These are phyloP conservation scores for cucumber (Cucumis sativus) DNA, from an alignment of 306 rosid genomes.

Conservation along the genomic window DNA sequence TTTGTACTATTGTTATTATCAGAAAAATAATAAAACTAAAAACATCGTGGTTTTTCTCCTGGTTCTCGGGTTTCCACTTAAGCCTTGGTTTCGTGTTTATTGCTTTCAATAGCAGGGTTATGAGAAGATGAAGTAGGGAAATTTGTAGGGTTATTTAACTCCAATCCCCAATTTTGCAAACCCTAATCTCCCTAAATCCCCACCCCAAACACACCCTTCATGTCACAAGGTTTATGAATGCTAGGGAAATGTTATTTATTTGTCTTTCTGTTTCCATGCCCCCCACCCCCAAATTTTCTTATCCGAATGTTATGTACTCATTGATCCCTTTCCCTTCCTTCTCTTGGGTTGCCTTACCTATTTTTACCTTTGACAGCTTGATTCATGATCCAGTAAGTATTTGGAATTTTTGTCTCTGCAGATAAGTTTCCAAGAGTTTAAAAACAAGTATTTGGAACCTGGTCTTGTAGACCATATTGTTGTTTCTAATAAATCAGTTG, in stretches of 20 bases:
- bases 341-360: background rate
- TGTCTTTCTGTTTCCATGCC: background rate
- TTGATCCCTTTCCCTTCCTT: background rate
- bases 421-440: slow-evolving; percentile 97
- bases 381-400: slow-evolving; percentile 9
- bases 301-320: background rate
- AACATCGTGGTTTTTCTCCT: too few relatives aligned
- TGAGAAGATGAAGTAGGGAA: too few relatives aligned
- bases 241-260: background rate
- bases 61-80: too few relatives aligned
- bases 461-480: slow-evolving; percentile 87
- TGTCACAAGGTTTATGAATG: background rate
- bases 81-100: too few relatives aligned
- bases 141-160: too few relatives aligned
- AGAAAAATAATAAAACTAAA: too few relatives aligned
- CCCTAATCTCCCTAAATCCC: too few relatives aligned
- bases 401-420: slow-evolving; percentile 27
- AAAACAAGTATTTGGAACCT: slow-evolving; percentile 85
- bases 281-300: background rate
- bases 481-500: slow-evolving; percentile 85
- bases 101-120: too few relatives aligned
- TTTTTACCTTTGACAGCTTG: background rate
- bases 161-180: too few relatives aligned
- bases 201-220: too few relatives aligned
- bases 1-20: too few relatives aligned